Evolutionary conservation across 805 yeast genomes (phyloP), one percentile per base, ranked within the genome.

Genomic region (Candida nitratophila): DNA sequence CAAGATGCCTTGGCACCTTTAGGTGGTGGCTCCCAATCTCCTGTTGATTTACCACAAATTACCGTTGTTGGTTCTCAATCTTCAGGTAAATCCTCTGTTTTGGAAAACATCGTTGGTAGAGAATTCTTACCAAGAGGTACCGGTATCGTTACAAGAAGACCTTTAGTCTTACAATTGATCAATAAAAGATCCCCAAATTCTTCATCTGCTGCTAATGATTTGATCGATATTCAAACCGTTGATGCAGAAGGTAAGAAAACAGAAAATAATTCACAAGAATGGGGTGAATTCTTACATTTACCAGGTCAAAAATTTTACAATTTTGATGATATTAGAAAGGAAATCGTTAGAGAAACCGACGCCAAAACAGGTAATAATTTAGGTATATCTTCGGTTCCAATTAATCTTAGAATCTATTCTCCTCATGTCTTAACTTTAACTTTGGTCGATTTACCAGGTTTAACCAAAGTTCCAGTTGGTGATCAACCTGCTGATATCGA

Each of bases 401-500:
- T 93, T 62, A 91, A 93, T 65, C 74, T 93, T 61, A 82, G 96
- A 63, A 84, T 93, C 48, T 90, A 77, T 66, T 88, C 96, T 22
- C 98, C 99, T 20, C 89, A 88, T 55, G 98, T 91, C 39, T 73
- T 91, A 51, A 90, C 96, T 17, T 77, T 91, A 61, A 93, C 99
- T 8, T 75, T 93, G 56, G 97, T 93, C 35, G 99, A 93, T 68
- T 76, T 93, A 57, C 99, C 99, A 10, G 99, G 99, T 48, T 77
- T 93, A 58, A 93, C 99, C 35, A 93, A 93, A 63, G 99, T 93
- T 33, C 99, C 99, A 4, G 96, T 93, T 44, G 99, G 99, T 41
- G 99, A 93, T 68, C 99, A 93, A 68, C 99, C 99, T 44, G 84
- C 86, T 56, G 99, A 93, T 65, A 93, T 93, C 52, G 99, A 93